Base-by-base conservation (phyloP, 192 early-diverging fungal genomes). In the Obelidium mucronatum region DNA sequence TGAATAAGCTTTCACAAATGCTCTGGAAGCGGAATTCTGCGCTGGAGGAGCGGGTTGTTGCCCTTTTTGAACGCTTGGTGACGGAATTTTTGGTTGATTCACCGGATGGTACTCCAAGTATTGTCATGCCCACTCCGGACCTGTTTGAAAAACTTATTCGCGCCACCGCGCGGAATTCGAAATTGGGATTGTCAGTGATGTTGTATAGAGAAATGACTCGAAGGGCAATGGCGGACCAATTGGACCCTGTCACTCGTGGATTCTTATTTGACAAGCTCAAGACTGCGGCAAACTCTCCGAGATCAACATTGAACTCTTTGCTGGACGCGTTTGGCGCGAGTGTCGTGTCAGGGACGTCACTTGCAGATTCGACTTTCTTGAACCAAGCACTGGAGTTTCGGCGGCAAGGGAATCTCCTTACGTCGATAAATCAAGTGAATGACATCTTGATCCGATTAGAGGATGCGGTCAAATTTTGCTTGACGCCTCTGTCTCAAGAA, bases 1-100 rank as follows among this genome's bases (percentile, higher is more conserved):
- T 74, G 13, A 26, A 63, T 24, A 74, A 62, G 40, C 60, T 74
- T 4, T 19, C 40, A 15, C 72, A 74, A 74, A 63, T 74, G 58
- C 30, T 74, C n/a, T 72, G 69, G 59, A 58, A 51, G 28, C 55
- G 72, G 17, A 37, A 58, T 48, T 22, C 35, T 1, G 40, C 15
- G 15, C 34, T 37, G 22, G 59, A 34, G 26, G 13, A 30, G 1
- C 36, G 58, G 40, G 69, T 72, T n/a, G 51, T 51, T 13, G 56
- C 15, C 30, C 37, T 74, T 28, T 74, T 74, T 74, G 26, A 51
- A 40, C 35, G 40, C 35, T 5, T 74, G 8, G 60, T 74, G 26
- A 11, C 13, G 19, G 72, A 74, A 40, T 74, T 74, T 74, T 26
- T 74, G 40, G 70, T 56, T n/a, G 33, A 37, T 17, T 24, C 15